Evolutionary conservation across 1,139 yeast genomes (phyloP), one percentile per base, ranked within the genome.

Genomic region (Geotrichum histeridarum): DNA sequence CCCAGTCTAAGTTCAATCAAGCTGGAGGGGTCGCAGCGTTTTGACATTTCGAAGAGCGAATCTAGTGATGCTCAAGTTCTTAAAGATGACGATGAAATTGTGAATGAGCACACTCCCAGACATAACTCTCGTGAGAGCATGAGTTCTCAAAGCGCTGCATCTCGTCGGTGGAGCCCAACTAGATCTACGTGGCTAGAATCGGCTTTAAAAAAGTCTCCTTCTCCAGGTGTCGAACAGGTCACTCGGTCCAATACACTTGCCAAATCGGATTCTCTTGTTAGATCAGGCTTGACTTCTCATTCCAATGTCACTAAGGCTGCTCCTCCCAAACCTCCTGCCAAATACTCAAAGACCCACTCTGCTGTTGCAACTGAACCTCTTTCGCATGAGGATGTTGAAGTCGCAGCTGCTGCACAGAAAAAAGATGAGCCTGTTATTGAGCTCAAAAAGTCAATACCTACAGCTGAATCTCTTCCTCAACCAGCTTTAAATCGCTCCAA

Each of bases 141-240:
- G 17, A 30, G 35, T 11, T n/a, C 38, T 32, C n/a, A 33, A 22
- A 12, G 14, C 9, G 22, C 50, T 7, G 63, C 58, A 44, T 56
- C 66, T 18, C 56, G 68, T 32, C 55, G 59, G 27, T 54, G 57
- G 57, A 51, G 55, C 30, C 57, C 59, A 27, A 42, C 49, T 17
- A 39, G 55, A 35, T 65, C 63, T 46, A 63, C 69, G 1, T 67
- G 70, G 70, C 54, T 67, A 12, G 69, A 65, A 42, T 64, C 65
- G 49, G 69, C 69, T 6, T 51, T 67, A 33, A 62, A 60, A 50
- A 64, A 63, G 51, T 63, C 57, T 50, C 54, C 60, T 9, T 57
- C 47, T 17, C 15, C 51, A 17, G 35, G 44, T 8, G 33, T 17
- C 15, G 50, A 53, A n/a, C 36, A 48, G 47, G 7, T 45, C 15